Conservation (phyloP, 169 alveolate species). For the Cystoisospora suis region DNA sequence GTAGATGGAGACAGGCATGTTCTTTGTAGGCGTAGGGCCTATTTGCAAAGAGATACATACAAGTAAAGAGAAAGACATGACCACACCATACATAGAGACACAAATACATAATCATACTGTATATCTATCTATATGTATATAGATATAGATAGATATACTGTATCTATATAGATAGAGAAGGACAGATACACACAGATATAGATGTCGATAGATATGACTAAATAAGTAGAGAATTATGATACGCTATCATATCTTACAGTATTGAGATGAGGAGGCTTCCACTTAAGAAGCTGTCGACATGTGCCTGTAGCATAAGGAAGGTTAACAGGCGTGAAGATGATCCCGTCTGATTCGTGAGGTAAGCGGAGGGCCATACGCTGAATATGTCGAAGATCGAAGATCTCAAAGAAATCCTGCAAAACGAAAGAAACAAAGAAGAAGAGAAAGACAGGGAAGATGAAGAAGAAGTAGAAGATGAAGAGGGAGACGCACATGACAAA, state of each 20-base stretch:
- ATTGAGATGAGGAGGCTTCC: slow-evolving; percentile 96
- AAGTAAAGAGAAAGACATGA: neutral
- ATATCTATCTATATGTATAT: neutral
- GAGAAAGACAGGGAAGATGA: neutral
- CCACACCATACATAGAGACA: neutral
- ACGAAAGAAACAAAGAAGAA: neutral
- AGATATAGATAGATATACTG: neutral
- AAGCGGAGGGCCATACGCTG: slow-evolving; percentile 83
- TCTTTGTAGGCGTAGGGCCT: neutral
- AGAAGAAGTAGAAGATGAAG: too few species aligned
- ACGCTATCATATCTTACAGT: slow-evolving; percentile 85
- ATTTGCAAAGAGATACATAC: neutral
- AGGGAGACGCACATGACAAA: neutral
- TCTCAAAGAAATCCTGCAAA: slow-evolving; percentile 90
- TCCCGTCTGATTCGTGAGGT: slow-evolving; percentile 94
- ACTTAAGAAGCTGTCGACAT: slow-evolving; percentile 90
- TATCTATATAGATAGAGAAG: neutral
- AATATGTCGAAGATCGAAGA: slow-evolving; percentile 80
- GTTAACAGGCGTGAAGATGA: slow-evolving; percentile 91
- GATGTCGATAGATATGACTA: neutral
- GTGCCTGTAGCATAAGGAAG: slow-evolving; percentile 95
- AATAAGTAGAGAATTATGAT: too few species aligned
- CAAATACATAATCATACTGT: neutral
- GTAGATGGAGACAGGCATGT: neutral
- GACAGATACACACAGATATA: neutral